A percentile compares a stretch with the other conserved stretches of the same genome.
Conservation (phyloP, 345 rosid species). For the Salix caprea region DNA sequence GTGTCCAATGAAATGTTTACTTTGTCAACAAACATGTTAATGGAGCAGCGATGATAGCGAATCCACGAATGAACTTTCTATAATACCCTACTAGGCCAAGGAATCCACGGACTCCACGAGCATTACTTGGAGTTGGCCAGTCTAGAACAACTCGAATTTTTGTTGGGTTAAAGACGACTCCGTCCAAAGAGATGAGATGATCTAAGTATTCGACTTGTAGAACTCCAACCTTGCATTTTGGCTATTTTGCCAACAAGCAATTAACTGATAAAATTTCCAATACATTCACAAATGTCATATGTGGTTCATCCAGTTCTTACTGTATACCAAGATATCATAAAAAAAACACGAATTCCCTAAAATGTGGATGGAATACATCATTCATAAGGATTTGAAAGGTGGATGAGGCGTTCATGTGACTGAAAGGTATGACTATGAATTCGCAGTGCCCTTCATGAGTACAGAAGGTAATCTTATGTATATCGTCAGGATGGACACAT, state of each 20-base stretch:
- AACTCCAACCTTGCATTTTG: not conserved
- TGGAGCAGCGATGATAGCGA: too few relatives aligned
- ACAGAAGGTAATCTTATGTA: not conserved
- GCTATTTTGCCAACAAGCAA: too few relatives aligned
- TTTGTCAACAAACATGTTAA: too few relatives aligned
- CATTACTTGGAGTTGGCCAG: too few relatives aligned
- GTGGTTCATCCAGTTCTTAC: not conserved
- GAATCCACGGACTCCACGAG: too few relatives aligned
- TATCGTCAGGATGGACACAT: fast-evolving
- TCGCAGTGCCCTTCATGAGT: not conserved
- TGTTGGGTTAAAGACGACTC: too few relatives aligned
- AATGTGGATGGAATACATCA: not conserved
- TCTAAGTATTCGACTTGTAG: not conserved
- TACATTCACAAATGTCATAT: not conserved
- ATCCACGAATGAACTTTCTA: too few relatives aligned
- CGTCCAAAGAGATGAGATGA: too few relatives aligned
- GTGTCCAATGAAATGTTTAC: too few relatives aligned
- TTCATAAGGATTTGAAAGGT: not conserved
- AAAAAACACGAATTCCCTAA: not conserved
- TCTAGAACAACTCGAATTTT: too few relatives aligned
- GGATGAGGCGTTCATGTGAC: not conserved
- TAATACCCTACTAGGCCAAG: too few relatives aligned
- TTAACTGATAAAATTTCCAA: not conserved
- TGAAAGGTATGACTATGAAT: not conserved
- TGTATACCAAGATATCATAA: not conserved